Conservation (phyloP, 2,329 filamentous ascomycete genomes). For the Verticillium dahliae region DNA sequence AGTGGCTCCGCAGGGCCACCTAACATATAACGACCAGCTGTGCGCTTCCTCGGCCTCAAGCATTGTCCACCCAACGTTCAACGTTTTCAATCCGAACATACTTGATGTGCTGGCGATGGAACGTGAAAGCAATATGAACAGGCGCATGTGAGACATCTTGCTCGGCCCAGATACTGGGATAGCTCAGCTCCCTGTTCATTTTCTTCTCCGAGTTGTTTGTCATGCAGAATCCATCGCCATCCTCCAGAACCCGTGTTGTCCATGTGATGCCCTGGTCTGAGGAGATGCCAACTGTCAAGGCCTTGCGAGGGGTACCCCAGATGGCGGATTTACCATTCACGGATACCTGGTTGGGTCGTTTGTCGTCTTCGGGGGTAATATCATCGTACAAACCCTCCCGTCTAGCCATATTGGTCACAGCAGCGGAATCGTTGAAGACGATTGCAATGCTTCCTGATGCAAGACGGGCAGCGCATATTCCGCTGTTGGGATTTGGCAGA, state of each 20-base stretch:
- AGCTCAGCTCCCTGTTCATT: constrained; percentile 34
- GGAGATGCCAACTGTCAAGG: constrained; percentile 25
- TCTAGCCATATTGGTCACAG: constrained; percentile 21
- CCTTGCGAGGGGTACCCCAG: constrained; percentile 33
- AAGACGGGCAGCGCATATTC: constrained; percentile 28
- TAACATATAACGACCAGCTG: background rate
- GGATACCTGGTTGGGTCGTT: constrained; percentile 27
- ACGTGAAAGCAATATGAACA: constrained; percentile 33
- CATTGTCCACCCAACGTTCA: constrained; percentile 15
- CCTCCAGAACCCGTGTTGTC: constrained; percentile 30
- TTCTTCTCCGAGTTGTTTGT: constrained; percentile 35
- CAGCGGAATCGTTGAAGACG: constrained; percentile 33
- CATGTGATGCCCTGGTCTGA: constrained; percentile 28
- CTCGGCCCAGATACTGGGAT: constrained; percentile 31
- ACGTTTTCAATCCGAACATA: constrained; percentile 23
- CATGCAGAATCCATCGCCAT: constrained; percentile 37
- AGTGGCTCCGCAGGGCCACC: too few relatives aligned
- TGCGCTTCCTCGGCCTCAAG: background rate
- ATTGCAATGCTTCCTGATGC: constrained; percentile 26
- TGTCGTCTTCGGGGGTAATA: constrained; percentile 32
- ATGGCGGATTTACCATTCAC: constrained; percentile 29
- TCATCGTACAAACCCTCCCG: constrained; percentile 36
- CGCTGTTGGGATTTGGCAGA: constrained; percentile 36
- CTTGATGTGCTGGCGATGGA: constrained; percentile 34
- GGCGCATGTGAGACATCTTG: constrained; percentile 11